Percentiles rank a stretch among this genome's conserved stretches.
These are phyloP conservation scores for Ceratobasidium sp. DNA, from an alignment of 1,284 basidiomycete genomes.

Conservation along the genomic window DNA sequence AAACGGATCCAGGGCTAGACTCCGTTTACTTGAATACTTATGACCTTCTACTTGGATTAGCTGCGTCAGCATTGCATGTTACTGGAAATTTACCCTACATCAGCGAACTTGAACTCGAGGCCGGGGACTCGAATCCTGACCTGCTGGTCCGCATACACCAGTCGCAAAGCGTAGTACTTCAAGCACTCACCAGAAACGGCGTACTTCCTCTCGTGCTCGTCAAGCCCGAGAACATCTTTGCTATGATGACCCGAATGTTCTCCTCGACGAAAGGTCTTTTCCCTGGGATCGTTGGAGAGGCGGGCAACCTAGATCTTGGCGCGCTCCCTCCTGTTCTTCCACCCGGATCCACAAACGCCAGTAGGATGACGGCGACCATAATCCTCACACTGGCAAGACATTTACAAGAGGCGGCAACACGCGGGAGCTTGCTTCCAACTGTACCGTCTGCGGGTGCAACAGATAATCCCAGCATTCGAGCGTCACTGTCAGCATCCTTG, in stretches of 20 bases:
- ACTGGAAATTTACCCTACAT: slow-evolving; percentile 40
- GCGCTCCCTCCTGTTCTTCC: slow-evolving; percentile 35
- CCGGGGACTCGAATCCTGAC: background rate
- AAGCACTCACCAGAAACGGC: slow-evolving; percentile 16
- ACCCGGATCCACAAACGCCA: slow-evolving; percentile 51
- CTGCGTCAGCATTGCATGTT: slow-evolving; percentile 30
- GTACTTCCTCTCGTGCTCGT: slow-evolving; percentile 61
- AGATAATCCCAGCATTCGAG: slow-evolving; percentile 55
- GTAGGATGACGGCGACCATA: slow-evolving; percentile 63
- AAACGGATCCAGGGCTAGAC: background rate
- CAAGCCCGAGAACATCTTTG: slow-evolving; percentile 59
- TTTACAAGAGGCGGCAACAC: slow-evolving; percentile 59
- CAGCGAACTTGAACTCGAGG: slow-evolving; percentile 7
- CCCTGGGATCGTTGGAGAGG: slow-evolving; percentile 54
- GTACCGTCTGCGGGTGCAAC: background rate
- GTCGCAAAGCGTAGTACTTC: slow-evolving; percentile 5
- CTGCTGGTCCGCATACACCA: slow-evolving; percentile 32
- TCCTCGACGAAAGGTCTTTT: slow-evolving; percentile 56
- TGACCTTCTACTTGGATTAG: slow-evolving; percentile 37
- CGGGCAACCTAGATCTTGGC: slow-evolving; percentile 33
- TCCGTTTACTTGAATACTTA: slow-evolving; percentile 13
- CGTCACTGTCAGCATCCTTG: slow-evolving; percentile 62
- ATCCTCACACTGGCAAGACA: slow-evolving; percentile 67
- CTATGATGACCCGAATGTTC: slow-evolving; percentile 57
- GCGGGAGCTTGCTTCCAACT: slow-evolving; percentile 23